A percentile compares a stretch with the other conserved stretches of the same genome.
These are phyloP conservation scores for Tylopilus felleus DNA, from an alignment of 768 basidiomycete genomes.

Conservation along the genomic window DNA sequence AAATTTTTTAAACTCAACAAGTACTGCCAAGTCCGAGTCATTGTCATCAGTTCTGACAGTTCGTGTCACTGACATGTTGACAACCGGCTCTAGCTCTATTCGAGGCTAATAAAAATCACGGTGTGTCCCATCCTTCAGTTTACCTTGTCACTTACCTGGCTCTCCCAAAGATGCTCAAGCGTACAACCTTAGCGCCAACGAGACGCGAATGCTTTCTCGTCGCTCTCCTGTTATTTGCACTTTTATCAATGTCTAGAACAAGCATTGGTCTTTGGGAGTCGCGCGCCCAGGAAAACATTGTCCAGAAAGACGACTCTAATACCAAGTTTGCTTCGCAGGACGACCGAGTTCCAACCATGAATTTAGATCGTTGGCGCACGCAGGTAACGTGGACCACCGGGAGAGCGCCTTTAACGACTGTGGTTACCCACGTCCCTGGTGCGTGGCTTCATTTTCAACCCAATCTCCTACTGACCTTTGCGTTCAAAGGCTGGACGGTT, in stretches of 20 bases:
- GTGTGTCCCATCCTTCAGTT: too few species aligned
- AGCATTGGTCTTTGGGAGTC: conserved; percentile 8
- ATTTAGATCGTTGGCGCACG: conserved; percentile 29
- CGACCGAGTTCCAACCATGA: conserved; percentile 5
- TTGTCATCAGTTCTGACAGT: too few species aligned
- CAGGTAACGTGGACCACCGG: conserved; percentile 39
- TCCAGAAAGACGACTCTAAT: background rate
- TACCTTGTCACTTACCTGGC: background rate
- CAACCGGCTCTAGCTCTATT: too few species aligned
- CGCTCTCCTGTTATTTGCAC: conserved; percentile 42
- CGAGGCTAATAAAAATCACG: too few species aligned
- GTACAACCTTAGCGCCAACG: conserved; percentile 40
- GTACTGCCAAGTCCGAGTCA: too few species aligned
- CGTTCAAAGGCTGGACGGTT: conserved; percentile 79
- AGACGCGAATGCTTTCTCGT: conserved; percentile 54
- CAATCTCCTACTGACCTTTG: background rate
- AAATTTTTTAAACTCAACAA: too few species aligned
- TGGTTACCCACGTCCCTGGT: conserved; percentile 80
- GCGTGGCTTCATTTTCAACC: background rate
- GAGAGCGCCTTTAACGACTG: conserved; percentile 53
- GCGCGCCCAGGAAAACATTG: background rate
- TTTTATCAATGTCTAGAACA: conserved; percentile 42
- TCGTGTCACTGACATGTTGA: too few species aligned
- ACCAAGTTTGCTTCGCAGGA: conserved; percentile 1
- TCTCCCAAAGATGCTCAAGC: conserved; percentile 18